phyloP scores from a whole-genome alignment of 2,329 filamentous ascomycete species.

The Fusarium torulosum region DNA sequence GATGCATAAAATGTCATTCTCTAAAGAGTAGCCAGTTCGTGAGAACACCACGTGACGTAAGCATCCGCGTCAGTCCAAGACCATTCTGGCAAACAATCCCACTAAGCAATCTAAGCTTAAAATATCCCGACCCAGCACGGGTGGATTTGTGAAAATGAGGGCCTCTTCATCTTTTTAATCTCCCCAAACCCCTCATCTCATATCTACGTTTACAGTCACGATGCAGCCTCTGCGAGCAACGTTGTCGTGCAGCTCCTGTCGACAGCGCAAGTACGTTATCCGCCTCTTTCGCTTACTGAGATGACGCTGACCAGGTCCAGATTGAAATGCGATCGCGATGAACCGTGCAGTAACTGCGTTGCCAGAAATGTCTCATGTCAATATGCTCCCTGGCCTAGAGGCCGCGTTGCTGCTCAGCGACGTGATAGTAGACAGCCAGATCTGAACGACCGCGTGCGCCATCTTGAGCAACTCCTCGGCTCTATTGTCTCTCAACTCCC shows the following conservation, averaged over 20 bases:
- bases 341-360: constrained; percentile 40
- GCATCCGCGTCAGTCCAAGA: not conserved
- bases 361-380: constrained; percentile 32
- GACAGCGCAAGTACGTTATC: constrained; percentile 18
- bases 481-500: constrained; percentile 35
- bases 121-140: not conserved
- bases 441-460: constrained; percentile 29
- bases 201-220: not conserved
- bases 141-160: not conserved
- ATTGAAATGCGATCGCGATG: constrained; percentile 40
- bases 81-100: not conserved
- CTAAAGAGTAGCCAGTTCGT: constrained; percentile 6
- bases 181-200: not conserved
- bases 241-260: constrained; percentile 29
- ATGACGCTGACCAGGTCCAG: not conserved
- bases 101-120: constrained; percentile 28
- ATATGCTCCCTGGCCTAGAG: constrained; percentile 28
- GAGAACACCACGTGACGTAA: constrained; percentile 19
- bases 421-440: constrained; percentile 15
- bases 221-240: constrained; percentile 20
- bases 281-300: not conserved
- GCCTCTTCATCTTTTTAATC: not conserved
- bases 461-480: constrained; percentile 36
- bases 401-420: constrained; percentile 16
- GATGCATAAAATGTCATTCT: not conserved